phyloP scores from a whole-genome alignment of 192 early-diverging fungal species.

The Podila epigama region DNA sequence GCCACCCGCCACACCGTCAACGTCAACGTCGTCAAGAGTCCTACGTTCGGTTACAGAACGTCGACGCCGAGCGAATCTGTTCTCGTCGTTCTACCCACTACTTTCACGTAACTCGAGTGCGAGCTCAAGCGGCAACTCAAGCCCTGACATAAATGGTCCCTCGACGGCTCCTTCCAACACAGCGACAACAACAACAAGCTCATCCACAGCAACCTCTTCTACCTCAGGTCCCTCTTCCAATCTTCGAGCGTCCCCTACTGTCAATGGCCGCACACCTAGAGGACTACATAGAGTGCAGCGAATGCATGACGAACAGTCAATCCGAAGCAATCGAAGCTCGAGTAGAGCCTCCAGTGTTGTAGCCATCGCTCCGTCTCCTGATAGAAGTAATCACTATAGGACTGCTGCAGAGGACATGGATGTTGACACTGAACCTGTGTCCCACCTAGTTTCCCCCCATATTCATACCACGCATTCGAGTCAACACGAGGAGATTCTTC shows the following conservation, averaged over 20 bases:
- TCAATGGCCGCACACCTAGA: slow-evolving; percentile 26
- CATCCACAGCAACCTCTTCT: slow-evolving; percentile 18
- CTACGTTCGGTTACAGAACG: slow-evolving; percentile 31
- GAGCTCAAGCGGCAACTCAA: not conserved
- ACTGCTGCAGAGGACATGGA: slow-evolving; percentile 25
- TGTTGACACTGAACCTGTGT: slow-evolving; percentile 25
- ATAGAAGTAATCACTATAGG: not conserved
- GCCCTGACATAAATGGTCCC: not conserved
- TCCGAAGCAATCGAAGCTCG: slow-evolving; percentile 27
- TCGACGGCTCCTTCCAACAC: not conserved
- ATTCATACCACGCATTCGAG: not conserved
- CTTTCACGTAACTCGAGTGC: slow-evolving; percentile 25
- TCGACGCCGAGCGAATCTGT: slow-evolving; percentile 35
- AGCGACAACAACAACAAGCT: not conserved
- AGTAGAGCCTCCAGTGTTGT: slow-evolving; percentile 39
- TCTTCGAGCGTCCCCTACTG: not conserved
- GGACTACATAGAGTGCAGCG: slow-evolving; percentile 41
- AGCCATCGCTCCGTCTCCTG: not conserved
- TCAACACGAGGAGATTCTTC: not conserved
- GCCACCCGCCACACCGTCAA: not conserved
- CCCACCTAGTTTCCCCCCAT: not conserved
- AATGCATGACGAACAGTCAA: slow-evolving; percentile 43
- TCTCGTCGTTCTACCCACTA: slow-evolving; percentile 41
- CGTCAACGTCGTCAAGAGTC: slow-evolving; percentile 24
- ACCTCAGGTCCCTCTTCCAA: slow-evolving; percentile 13